These are phyloP conservation scores for Conticribra weissflogii DNA, from an alignment of 108 stramenopile genomes.

Conservation along the genomic window DNA sequence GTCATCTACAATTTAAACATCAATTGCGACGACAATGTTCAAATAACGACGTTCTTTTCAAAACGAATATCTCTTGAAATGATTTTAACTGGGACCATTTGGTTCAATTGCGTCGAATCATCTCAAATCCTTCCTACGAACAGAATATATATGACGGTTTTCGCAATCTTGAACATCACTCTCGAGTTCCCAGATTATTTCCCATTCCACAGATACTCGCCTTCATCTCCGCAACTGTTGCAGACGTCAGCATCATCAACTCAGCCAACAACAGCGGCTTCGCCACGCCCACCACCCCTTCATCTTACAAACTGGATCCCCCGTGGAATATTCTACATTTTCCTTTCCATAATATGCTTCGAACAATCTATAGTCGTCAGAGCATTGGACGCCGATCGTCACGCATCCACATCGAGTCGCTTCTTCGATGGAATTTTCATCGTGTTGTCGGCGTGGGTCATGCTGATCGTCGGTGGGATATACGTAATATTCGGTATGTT, in stretches of 20 bases:
- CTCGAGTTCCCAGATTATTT: slow-evolving; percentile 45
- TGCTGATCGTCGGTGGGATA: slow-evolving; percentile 56
- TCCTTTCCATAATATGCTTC: slow-evolving; percentile 34
- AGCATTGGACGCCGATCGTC: slow-evolving; percentile 22
- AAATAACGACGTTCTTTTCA: too few species aligned
- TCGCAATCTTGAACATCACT: slow-evolving; percentile 26
- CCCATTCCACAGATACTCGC: slow-evolving; percentile 24
- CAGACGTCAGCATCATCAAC: too few species aligned
- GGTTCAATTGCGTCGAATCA: neutral
- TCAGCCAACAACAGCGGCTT: slow-evolving; percentile 12
- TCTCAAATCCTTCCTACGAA: neutral
- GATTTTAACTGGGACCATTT: too few species aligned
- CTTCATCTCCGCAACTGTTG: neutral
- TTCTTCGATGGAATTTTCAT: slow-evolving; percentile 59
- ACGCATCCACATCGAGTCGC: slow-evolving; percentile 30
- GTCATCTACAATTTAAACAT: too few species aligned
- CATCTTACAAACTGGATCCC: slow-evolving; percentile 47
- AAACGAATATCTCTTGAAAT: too few species aligned
- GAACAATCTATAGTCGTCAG: slow-evolving; percentile 41
- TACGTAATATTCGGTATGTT: slow-evolving; percentile 73
- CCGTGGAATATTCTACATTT: slow-evolving; percentile 49
- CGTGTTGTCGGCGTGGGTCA: slow-evolving; percentile 60
- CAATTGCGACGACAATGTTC: too few species aligned
- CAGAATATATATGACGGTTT: slow-evolving; percentile 42
- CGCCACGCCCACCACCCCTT: slow-evolving; percentile 17